Base-by-base conservation (phyloP, 2,329 filamentous ascomycete genomes). In the Colletotrichum acutatum region DNA sequence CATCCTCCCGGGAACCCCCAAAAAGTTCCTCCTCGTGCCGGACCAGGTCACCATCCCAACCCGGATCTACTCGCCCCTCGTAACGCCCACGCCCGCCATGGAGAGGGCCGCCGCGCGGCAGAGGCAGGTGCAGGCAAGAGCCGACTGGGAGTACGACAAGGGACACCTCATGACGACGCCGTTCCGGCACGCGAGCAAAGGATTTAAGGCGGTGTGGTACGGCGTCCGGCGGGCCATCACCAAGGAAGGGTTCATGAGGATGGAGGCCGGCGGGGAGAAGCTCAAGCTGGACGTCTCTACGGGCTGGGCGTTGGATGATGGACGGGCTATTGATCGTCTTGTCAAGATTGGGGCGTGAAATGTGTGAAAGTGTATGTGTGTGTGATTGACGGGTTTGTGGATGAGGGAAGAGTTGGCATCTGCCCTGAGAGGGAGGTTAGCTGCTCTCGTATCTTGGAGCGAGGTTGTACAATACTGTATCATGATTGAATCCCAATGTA, bases 201-300 rank as follows among this genome's bases (percentile, higher is more conserved):
- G 81, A 0, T 76, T 87, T 3, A 78, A 78, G 26, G 80, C 78
- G 8, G 78, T 88, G 65, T 88, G 87, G 74, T 68, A 76, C 6
- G 86, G 85, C 8, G 80, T 90, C 26, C 83, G 82, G 71, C 83
- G 88, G 60, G 86, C 88, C 1, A 84, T 90, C 78, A 88, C 86
- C 19, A 85, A 89, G 66, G 88, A 89, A 69, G 90, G 90, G 0
- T 91, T 90, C 74, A 83, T 86, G 52, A 83, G 84, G 68, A 82
- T 92, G 62, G 80, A 79, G 64, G 81, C 90, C 16, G 82, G 86
- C 12, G 86, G 83, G 22, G 79, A 82, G 42, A 80, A 81, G 65
- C 90, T 89, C 78, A 91, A 90, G 82, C 79, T 92, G 26, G 90
- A 92, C 76, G 83, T 91, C 19, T 84, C 83, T 3, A 85, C 85